phyloP scores from a whole-genome alignment of 2,329 filamentous ascomycete species.

The Fusarium scirpi region DNA sequence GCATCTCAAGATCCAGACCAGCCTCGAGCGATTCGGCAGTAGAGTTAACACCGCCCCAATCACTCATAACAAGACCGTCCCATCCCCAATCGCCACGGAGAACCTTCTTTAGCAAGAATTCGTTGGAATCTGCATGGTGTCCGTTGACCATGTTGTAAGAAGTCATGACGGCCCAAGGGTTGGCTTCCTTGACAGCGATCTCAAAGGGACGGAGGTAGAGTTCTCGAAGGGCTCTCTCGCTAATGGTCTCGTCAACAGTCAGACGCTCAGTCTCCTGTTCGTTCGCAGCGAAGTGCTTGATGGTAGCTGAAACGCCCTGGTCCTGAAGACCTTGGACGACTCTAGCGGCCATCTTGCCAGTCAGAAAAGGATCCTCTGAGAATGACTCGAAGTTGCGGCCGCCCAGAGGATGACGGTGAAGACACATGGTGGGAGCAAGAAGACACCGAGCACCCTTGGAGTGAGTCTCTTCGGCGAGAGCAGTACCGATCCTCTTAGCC shows the following conservation, averaged over 20 bases:
- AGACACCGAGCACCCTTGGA: constrained; percentile 79
- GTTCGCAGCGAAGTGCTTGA: constrained; percentile 61
- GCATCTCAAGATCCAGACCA: constrained; percentile 54
- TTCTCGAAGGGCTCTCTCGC: constrained; percentile 45
- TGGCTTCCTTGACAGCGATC: constrained; percentile 54
- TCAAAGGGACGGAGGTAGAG: constrained; percentile 56
- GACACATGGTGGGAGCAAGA: constrained; percentile 51
- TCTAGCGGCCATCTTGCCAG: constrained; percentile 46
- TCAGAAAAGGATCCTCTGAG: constrained; percentile 45
- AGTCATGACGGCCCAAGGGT: constrained; percentile 55
- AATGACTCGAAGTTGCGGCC: constrained; percentile 49
- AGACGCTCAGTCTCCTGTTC: constrained; percentile 51
- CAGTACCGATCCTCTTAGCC: constrained; percentile 67
- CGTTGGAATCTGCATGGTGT: constrained; percentile 47
- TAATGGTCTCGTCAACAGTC: constrained; percentile 46
- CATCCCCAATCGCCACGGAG: constrained; percentile 60
- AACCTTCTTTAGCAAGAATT: constrained; percentile 49
- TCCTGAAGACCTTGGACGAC: constrained; percentile 56
- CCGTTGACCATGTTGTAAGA: constrained; percentile 57
- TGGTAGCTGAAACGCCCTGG: constrained; percentile 55
- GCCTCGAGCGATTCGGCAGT: constrained; percentile 51
- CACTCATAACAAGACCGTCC: constrained; percentile 52
- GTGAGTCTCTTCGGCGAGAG: constrained; percentile 66
- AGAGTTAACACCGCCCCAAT: constrained; percentile 55
- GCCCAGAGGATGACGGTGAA: constrained; percentile 46